Conservation (phyloP, 2,329 filamentous ascomycete species). For the Elsinoe ampelina region DNA sequence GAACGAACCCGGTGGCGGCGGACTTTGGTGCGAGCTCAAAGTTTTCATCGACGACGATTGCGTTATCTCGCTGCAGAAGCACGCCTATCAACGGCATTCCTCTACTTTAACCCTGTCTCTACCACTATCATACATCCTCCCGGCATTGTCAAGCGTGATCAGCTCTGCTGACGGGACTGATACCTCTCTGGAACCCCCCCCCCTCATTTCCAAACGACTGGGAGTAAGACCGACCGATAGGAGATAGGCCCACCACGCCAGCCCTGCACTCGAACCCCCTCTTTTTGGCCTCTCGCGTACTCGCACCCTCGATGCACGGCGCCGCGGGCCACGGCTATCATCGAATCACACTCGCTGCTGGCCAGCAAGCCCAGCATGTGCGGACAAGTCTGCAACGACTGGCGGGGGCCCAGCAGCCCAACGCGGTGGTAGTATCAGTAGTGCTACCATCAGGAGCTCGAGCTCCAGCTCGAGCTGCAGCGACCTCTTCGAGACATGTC, state of each 20-base stretch:
- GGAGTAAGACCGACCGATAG: not conserved
- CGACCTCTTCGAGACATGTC: not conserved
- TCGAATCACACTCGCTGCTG: not conserved
- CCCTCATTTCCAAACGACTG: constrained; percentile 7
- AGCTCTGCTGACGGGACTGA: no score
- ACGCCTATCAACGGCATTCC: constrained; percentile 12
- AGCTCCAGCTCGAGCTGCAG: no score
- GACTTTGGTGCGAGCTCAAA: not conserved
- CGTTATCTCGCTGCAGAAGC: constrained; percentile 2
- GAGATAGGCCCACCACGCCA: not conserved
- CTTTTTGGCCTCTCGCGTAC: not conserved
- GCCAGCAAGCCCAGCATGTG: constrained; percentile 4
- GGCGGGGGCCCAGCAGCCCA: not conserved
- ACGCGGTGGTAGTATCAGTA: not conserved
- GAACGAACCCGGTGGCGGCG: not conserved
- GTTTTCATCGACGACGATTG: constrained; percentile 4
- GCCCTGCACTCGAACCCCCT: not conserved
- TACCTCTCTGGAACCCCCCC: not conserved
- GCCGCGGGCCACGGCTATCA: constrained; percentile 1
- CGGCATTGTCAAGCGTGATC: not conserved
- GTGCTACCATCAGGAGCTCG: not conserved
- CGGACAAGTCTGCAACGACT: constrained; percentile 6
- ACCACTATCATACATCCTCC: constrained; percentile 6
- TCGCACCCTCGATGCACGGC: constrained; percentile 3
- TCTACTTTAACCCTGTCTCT: constrained; percentile 11